A percentile compares a stretch with the other conserved stretches of the same genome.
These are phyloP conservation scores for Inga leiocalycina DNA, from an alignment of 306 rosid species.

Conservation along the genomic window DNA sequence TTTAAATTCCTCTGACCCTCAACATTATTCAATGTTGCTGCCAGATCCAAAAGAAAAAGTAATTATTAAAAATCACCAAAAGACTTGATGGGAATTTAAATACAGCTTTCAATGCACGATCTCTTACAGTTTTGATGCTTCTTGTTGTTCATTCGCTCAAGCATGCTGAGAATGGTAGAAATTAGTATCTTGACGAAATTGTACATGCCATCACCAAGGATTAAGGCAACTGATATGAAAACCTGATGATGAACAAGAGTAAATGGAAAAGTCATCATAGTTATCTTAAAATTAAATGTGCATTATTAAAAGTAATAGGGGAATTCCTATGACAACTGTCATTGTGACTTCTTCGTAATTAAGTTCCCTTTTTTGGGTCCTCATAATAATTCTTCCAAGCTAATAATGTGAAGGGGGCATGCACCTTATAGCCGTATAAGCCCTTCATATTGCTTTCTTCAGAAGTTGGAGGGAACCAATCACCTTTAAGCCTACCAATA, in stretches of 20 bases:
- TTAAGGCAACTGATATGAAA: slow-evolving; percentile 66
- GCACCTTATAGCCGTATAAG: slow-evolving; percentile 89
- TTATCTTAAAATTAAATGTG: background rate
- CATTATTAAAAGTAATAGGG: background rate
- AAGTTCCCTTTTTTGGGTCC: too few relatives aligned
- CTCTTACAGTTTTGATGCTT: slow-evolving; percentile 12
- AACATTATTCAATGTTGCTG: slow-evolving; percentile 5
- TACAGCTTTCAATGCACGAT: background rate
- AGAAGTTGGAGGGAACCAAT: slow-evolving; percentile 73
- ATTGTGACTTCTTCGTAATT: too few relatives aligned
- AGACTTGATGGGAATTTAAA: too few relatives aligned
- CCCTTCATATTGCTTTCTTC: slow-evolving; percentile 87
- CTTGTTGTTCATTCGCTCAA: slow-evolving; percentile 40
- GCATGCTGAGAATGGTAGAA: slow-evolving; percentile 45
- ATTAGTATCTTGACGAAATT: slow-evolving; percentile 60
- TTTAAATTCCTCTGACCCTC: slow-evolving; percentile 35
- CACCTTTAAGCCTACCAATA: slow-evolving; percentile 58
- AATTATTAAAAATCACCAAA: too few relatives aligned
- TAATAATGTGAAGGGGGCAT: background rate
- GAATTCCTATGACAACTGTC: too few relatives aligned
- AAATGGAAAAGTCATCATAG: background rate
- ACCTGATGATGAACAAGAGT: slow-evolving; percentile 43
- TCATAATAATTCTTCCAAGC: too few relatives aligned
- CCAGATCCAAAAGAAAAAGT: background rate
- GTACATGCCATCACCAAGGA: slow-evolving; percentile 77